These are phyloP conservation scores for Sarcodon sp. DNA, from an alignment of 768 basidiomycete species.

Conservation along the genomic window DNA sequence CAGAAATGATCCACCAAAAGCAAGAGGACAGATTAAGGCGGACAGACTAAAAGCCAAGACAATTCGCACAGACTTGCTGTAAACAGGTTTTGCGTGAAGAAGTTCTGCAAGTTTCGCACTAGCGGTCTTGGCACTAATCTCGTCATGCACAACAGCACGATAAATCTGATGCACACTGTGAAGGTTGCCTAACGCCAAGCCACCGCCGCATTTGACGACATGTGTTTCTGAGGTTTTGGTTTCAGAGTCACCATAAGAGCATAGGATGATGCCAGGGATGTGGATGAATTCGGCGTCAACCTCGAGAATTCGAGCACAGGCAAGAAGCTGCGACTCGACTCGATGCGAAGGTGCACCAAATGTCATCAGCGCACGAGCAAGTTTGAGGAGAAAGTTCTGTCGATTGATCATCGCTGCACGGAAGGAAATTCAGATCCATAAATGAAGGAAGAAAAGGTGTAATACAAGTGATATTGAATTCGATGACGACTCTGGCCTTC, in stretches of 20 bases:
- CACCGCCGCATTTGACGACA: slow-evolving; percentile 67
- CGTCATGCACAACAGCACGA: slow-evolving; percentile 79
- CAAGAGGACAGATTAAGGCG: slow-evolving; percentile 68
- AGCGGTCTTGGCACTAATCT: slow-evolving; percentile 71
- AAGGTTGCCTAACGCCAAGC: slow-evolving; percentile 70
- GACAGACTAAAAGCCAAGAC: slow-evolving; percentile 57
- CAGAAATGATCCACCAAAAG: slow-evolving; percentile 72
- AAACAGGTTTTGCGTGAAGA: slow-evolving; percentile 51
- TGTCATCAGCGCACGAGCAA: slow-evolving; percentile 79
- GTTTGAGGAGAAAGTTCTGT: slow-evolving; percentile 55
- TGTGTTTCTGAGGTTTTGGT: slow-evolving; percentile 79
- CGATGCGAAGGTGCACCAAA: slow-evolving; percentile 88
- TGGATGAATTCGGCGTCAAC: slow-evolving; percentile 85
- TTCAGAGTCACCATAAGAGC: slow-evolving; percentile 78
- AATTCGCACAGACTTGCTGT: slow-evolving; percentile 49
- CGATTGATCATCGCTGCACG: no score
- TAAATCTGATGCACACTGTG: slow-evolving; percentile 79
- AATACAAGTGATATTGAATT: no score
- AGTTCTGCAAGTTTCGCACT: slow-evolving; percentile 46
- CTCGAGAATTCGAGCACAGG: slow-evolving; percentile 82
- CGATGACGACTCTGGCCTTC: no score
- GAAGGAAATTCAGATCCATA: no score
- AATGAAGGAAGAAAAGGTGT: no score
- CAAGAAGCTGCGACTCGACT: slow-evolving; percentile 80
- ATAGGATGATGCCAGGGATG: slow-evolving; percentile 64